Percentiles rank a stretch among this genome's conserved stretches.
phyloP scores from a whole-genome alignment of 306 rosid species.

The Prunus dulcis region DNA sequence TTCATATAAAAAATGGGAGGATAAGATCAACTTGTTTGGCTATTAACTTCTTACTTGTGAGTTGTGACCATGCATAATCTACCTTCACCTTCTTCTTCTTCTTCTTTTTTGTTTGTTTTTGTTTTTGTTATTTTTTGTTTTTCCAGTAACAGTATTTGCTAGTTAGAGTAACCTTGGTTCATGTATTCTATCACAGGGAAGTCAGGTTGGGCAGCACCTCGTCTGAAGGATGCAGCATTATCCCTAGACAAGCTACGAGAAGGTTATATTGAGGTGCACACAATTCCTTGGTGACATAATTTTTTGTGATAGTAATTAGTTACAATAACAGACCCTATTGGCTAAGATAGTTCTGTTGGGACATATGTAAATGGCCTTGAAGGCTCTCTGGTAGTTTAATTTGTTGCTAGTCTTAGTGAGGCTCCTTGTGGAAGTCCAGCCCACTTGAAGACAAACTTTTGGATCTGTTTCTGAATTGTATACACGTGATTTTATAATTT shows the following conservation, averaged over 20 bases:
- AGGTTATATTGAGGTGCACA: conserved; percentile 80
- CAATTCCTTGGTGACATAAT: conserved; percentile 10
- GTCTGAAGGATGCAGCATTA: conserved; percentile 83
- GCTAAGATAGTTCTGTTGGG: background rate
- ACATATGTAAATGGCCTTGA: background rate
- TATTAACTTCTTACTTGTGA: background rate
- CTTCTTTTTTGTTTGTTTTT: no score
- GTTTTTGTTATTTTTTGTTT: background rate
- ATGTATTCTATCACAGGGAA: conserved; percentile 52
- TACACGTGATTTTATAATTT: background rate
- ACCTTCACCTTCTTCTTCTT: background rate
- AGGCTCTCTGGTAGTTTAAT: background rate
- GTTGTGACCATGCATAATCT: background rate
- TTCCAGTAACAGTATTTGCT: background rate
- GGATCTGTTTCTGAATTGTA: background rate
- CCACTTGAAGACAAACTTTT: background rate
- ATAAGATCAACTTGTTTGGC: conserved; percentile 9
- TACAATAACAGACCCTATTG: background rate
- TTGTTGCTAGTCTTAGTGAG: background rate
- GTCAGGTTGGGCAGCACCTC: conserved; percentile 92
- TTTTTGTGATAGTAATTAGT: background rate
- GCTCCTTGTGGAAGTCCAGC: background rate
- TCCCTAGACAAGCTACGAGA: conserved; percentile 82
- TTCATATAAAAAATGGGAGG: background rate
- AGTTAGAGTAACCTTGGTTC: conserved; percentile 14